Conservation (phyloP, 2,329 filamentous ascomycete genomes). For the Eurotiales sp. region DNA sequence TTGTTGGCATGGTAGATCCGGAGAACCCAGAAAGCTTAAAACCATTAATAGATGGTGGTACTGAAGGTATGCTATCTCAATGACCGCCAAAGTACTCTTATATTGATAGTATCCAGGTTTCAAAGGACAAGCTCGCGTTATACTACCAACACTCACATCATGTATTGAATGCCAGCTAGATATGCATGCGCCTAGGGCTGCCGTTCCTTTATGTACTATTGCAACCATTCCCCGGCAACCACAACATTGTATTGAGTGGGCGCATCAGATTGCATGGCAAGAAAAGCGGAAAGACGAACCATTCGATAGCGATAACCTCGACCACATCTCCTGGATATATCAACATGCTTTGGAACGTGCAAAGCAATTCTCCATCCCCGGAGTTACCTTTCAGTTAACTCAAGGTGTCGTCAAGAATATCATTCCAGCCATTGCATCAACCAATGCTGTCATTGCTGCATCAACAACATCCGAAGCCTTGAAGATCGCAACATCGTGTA, state of each 20-base stretch:
- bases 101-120: constrained; percentile 57
- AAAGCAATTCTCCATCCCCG: constrained; percentile 81
- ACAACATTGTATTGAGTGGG: constrained; percentile 98
- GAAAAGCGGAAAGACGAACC: constrained; percentile 74
- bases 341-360: constrained; percentile 77
- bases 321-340: constrained; percentile 97
- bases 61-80: constrained; percentile 60
- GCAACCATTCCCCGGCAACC: constrained; percentile 95
- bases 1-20: constrained; percentile 84
- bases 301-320: constrained; percentile 92
- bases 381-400: constrained; percentile 91
- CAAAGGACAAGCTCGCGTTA: constrained; percentile 92
- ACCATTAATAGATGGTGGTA: constrained; percentile 92
- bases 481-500: constrained; percentile 82
- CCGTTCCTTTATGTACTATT: constrained; percentile 92
- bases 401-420: constrained; percentile 99
- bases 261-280: constrained; percentile 96
- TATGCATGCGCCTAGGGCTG: constrained; percentile 96
- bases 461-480: constrained; percentile 95
- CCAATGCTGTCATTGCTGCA: constrained; percentile 93
- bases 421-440: constrained; percentile 95
- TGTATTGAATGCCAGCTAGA: constrained; percentile 98
- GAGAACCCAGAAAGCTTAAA: constrained; percentile 82
- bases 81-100: not conserved
- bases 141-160: constrained; percentile 86